phyloP scores from a whole-genome alignment of 371 early-diverging fungal genomes.

The Umbelopsis sp. region DNA sequence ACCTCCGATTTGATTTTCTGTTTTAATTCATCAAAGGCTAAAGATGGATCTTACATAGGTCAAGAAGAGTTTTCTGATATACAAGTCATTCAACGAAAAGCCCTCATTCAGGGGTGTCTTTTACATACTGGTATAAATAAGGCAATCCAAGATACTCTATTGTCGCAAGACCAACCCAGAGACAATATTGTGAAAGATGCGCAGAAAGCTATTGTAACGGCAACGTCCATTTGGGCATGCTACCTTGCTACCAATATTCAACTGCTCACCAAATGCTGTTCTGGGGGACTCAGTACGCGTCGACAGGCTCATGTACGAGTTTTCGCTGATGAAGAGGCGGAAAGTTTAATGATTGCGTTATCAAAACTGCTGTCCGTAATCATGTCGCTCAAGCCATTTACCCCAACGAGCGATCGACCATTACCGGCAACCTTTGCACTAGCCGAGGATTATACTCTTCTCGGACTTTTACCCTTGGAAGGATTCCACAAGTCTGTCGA shows the following conservation, averaged over 20 bases:
- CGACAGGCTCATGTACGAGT: not conserved
- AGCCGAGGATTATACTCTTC: slow-evolving; percentile 42
- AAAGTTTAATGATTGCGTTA: not conserved
- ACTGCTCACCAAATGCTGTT: slow-evolving; percentile 38
- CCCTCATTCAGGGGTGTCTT: not conserved
- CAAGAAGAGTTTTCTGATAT: not conserved
- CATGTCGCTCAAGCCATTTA: slow-evolving; percentile 12
- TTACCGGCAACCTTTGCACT: slow-evolving; percentile 44
- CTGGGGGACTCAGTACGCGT: slow-evolving; percentile 19
- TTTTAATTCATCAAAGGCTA: not conserved
- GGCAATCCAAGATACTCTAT: not conserved
- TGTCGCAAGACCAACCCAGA: not conserved
- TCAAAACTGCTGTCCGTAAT: not conserved
- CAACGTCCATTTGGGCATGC: slow-evolving; percentile 45
- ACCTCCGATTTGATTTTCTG: not conserved
- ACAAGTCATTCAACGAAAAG: not conserved
- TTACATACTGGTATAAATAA: slow-evolving; percentile 5
- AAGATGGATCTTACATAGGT: not conserved
- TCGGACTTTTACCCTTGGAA: slow-evolving; percentile 38
- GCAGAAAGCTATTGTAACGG: not conserved
- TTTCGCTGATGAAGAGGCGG: not conserved
- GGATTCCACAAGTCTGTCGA: slow-evolving; percentile 43
- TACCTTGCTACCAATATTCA: slow-evolving; percentile 36
- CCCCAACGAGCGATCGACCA: slow-evolving; percentile 19
- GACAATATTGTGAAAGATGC: not conserved